Conservation (phyloP, 306 rosid species). For the Vigna hirtella region DNA sequence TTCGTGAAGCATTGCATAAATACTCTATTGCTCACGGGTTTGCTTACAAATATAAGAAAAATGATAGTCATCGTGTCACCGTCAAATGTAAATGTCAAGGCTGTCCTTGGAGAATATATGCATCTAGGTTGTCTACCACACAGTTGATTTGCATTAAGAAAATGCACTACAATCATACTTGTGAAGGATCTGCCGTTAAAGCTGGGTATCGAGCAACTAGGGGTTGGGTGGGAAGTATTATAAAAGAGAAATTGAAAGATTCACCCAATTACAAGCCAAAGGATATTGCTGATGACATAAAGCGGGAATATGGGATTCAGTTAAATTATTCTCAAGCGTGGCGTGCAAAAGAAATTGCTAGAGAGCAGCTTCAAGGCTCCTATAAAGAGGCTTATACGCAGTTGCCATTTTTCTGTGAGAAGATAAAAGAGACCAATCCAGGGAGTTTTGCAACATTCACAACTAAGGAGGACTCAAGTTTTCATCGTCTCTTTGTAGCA, state of each 20-base stretch:
- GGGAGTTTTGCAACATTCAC: conserved; percentile 89
- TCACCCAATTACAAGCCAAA: conserved; percentile 96
- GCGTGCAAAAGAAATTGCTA: conserved; percentile 98
- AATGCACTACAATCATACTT: conserved; percentile 80
- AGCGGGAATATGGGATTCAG: conserved; percentile 92
- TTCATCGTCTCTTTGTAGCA: conserved; percentile 89
- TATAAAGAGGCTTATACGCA: conserved; percentile 93
- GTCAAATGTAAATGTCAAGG: conserved; percentile 94
- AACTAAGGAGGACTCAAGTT: conserved; percentile 93
- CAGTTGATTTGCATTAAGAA: conserved; percentile 93
- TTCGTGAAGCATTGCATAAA: conserved; percentile 94
- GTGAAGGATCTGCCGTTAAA: conserved; percentile 92
- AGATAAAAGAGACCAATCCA: conserved; percentile 89
- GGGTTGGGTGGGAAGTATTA: conserved; percentile 99
- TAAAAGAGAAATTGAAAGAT: conserved; percentile 90
- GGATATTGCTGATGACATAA: conserved; percentile 92
- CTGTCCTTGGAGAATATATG: conserved; percentile 98
- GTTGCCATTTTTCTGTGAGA: conserved; percentile 87
- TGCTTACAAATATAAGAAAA: conserved; percentile 91
- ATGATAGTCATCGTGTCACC: conserved; percentile 94
- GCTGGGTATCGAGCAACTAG: conserved; percentile 97
- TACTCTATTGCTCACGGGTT: conserved; percentile 96
- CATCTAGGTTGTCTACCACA: conserved; percentile 87
- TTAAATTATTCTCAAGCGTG: conserved; percentile 98
- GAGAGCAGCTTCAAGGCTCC: conserved; percentile 98